These are phyloP conservation scores for Ilex asprella DNA, from an alignment of 257 asterid genomes.

Conservation along the genomic window DNA sequence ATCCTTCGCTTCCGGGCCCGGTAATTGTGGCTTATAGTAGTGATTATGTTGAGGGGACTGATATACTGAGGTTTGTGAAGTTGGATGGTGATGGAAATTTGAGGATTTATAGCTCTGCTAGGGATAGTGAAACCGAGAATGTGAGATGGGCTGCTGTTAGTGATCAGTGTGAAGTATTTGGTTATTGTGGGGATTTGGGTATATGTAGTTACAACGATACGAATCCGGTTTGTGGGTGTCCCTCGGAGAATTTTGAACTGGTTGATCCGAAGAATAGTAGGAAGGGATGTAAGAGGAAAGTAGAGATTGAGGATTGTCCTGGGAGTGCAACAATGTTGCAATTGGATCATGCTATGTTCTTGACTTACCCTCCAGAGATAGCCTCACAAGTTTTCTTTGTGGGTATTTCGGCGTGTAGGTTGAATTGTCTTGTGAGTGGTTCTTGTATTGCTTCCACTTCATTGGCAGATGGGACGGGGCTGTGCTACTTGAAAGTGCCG, in stretches of 20 bases:
- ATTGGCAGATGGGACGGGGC: not conserved
- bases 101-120: slow-evolving; percentile 2
- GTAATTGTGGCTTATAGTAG: not conserved
- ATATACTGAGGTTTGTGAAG: slow-evolving; percentile 3
- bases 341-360: not conserved
- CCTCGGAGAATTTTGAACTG: not conserved
- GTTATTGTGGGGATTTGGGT: not conserved
- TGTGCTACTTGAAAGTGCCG: not conserved
- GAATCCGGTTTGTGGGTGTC: slow-evolving; percentile 1
- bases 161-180: not conserved
- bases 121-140: not conserved
- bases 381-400: not conserved
- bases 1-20: not conserved
- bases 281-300: slow-evolving; percentile 1
- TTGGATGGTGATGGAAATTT: slow-evolving; percentile 1
- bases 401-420: slow-evolving; percentile 1
- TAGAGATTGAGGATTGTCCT: not conserved
- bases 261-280: not conserved
- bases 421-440: not conserved
- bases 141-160: slow-evolving; percentile 1
- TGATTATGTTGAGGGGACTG: slow-evolving; percentile 3
- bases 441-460: slow-evolving; percentile 1
- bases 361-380: slow-evolving; percentile 1
- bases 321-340: not conserved
- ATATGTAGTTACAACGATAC: slow-evolving; percentile 1